These are phyloP conservation scores for Paramecium primaurelia DNA, from an alignment of 73 alveolate species.

Conservation along the genomic window DNA sequence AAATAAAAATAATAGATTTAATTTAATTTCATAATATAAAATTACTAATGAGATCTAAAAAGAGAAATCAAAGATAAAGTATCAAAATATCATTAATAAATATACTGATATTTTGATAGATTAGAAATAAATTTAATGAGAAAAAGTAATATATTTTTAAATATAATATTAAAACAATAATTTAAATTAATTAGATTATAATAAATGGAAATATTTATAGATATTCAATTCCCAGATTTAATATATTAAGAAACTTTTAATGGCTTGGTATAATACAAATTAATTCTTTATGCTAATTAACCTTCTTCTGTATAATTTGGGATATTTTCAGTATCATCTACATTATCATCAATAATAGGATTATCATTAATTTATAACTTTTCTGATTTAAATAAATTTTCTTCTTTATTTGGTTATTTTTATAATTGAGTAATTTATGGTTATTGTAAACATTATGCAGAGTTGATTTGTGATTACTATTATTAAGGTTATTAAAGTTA, in stretches of 20 bases:
- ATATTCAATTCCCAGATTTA: background rate
- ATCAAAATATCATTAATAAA: no score
- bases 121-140: no score
- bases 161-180: background rate
- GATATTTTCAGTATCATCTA: background rate
- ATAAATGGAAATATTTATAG: background rate
- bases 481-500: background rate
- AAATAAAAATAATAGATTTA: no score
- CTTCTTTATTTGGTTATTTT: background rate
- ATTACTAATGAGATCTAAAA: no score
- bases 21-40: no score
- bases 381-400: background rate
- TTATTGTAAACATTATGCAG: background rate
- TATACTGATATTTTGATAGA: no score
- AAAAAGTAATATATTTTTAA: no score
- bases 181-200: background rate
- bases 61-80: no score
- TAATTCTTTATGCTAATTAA: background rate
- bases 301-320: background rate
- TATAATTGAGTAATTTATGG: background rate
- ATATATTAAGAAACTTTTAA: background rate
- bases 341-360: background rate
- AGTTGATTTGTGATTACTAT: background rate
- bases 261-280: background rate
- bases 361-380: background rate